phyloP scores from a whole-genome alignment of 257 asterid species.

The Pogostemon cablin region DNA sequence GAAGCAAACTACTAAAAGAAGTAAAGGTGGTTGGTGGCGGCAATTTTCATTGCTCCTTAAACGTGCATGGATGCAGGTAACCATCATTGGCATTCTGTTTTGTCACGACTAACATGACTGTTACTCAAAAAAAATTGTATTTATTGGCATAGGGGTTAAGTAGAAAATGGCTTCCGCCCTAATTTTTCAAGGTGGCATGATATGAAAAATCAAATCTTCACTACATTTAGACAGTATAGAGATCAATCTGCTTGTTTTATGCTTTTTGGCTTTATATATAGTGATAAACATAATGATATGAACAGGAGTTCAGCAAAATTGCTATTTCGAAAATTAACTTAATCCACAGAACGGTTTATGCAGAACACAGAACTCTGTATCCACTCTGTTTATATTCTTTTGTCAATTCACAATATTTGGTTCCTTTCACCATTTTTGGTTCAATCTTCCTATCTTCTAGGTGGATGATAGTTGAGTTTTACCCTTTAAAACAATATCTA shows the following conservation, averaged over 20 bases:
- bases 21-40: conserved; percentile 84
- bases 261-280: conserved; percentile 3
- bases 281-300: conserved; percentile 1
- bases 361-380: conserved; percentile 8
- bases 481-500: background rate
- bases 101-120: background rate
- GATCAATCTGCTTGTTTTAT: conserved; percentile 6
- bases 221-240: conserved; percentile 6
- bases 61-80: conserved; percentile 99
- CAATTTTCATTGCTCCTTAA: conserved; percentile 82
- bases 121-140: background rate
- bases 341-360: conserved; percentile 13
- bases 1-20: conserved; percentile 49
- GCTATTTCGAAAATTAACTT: background rate
- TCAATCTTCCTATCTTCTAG: conserved; percentile 9
- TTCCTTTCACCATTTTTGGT: conserved; percentile 4
- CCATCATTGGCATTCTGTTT: conserved; percentile 18
- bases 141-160: background rate
- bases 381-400: conserved; percentile 5
- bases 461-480: conserved; percentile 23
- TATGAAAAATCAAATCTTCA: conserved; percentile 10
- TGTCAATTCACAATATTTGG: conserved; percentile 8
- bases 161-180: conserved; percentile 24
- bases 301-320: conserved; percentile 26
- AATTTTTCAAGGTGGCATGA: conserved; percentile 24